Base-by-base conservation (phyloP, 768 basidiomycete species). In the Mycena chlorophos region DNA sequence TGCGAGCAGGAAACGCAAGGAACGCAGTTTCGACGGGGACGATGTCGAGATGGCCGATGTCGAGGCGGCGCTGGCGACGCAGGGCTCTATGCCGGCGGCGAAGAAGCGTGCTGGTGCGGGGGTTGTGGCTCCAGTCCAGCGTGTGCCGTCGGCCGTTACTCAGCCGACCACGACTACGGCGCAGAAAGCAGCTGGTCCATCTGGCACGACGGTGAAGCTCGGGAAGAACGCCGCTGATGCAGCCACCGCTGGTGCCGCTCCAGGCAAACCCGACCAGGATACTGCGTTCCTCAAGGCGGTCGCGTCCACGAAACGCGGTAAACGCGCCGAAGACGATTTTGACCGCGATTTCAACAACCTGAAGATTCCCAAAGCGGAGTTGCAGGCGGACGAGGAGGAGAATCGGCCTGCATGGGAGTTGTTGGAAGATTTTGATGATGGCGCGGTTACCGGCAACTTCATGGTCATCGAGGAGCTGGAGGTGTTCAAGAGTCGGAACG, bases 261-360 rank as follows among this genome's bases (percentile, higher is more conserved):
- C 74, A 1, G 80, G 80, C 4, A 74, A 81, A 62, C 83, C 80
- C 1, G 89, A 91, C 64, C 83, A 73, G n/a, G 89, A 91, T 60
- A 73, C 72, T 1, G 80, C 77, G 0, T 90, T 91, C 65, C 72
- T 91, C 26, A 86, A 83, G 56, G 89, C 89, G 0, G 73, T 91
- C 25, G 87, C 89, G 8, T 87, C 87, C 1, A 86, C 75, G 20
- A 90, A 88, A 63, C 77, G 78, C 19, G 86, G 84, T 1, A 88
- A 86, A 74, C 85, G 79, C 64, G 60, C 70, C 2, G 88, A 88
- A 65, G 86, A 89, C 63, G 75, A 75, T 3, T 89, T 89, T 56
- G 89, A 92, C 69, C 78, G 86, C 17, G 89, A 91, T 54, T 92
- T 92, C 64, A 89, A 90, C 65, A 82, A 86, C 40, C 72, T 91